phyloP scores from a whole-genome alignment of 2,329 filamentous ascomycete genomes.

The Capronia epimyces region DNA sequence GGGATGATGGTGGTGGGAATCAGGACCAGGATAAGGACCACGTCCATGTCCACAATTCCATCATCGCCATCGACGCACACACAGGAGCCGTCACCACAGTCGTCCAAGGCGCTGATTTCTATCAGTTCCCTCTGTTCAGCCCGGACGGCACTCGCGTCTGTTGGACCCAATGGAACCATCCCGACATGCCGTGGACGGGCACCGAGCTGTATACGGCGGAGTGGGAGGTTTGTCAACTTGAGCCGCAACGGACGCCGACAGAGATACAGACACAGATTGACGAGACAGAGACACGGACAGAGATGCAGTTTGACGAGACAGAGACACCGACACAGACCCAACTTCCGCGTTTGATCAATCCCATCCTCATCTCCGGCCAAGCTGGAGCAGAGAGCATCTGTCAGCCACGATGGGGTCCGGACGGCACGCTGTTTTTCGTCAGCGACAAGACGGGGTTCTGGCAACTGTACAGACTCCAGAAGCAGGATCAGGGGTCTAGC shows the following conservation, averaged over 20 bases:
- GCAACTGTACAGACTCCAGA: background rate
- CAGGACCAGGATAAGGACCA: no score
- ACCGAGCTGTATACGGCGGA: slow-evolving; percentile 43
- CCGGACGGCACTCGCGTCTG: slow-evolving; percentile 43
- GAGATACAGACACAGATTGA: no score
- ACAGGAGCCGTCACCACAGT: slow-evolving; percentile 38
- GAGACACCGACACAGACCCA: no score
- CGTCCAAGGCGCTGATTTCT: slow-evolving; percentile 48
- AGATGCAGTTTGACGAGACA: no score
- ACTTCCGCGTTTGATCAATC: no score
- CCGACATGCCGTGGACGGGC: slow-evolving; percentile 49
- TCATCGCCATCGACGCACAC: no score
- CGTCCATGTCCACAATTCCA: no score
- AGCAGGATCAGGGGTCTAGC: no score
- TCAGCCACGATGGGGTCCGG: slow-evolving; percentile 49
- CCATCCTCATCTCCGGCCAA: slow-evolving; percentile 20
- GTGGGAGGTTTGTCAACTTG: slow-evolving; percentile 41
- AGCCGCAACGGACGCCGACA: no score
- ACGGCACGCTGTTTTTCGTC: slow-evolving; percentile 47
- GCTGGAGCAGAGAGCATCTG: slow-evolving; percentile 34
- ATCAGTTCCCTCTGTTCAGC: slow-evolving; percentile 48
- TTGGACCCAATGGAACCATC: slow-evolving; percentile 55
- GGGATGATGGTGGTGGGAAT: no score
- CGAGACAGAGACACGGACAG: no score
- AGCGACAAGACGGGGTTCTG: slow-evolving; percentile 36